Percentiles rank a stretch among this genome's conserved stretches.
These are phyloP conservation scores for Clavispora vitiphila DNA, from an alignment of 805 yeast genomes.

Conservation along the genomic window DNA sequence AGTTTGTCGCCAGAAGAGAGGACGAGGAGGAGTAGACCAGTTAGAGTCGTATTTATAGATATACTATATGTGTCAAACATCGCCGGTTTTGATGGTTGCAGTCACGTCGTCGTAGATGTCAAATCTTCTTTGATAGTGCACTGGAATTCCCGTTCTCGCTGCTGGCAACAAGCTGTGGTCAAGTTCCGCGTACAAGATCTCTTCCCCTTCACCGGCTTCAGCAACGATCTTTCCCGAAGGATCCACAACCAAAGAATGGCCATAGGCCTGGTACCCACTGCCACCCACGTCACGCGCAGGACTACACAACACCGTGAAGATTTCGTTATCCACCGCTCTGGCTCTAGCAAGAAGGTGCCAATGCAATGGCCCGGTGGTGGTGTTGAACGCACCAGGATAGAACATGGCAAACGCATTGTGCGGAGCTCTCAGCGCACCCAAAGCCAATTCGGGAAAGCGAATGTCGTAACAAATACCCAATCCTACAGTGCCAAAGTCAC, in stretches of 20 bases:
- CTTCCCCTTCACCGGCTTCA: conserved; percentile 78
- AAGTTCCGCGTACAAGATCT: conserved; percentile 67
- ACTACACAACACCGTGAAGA: conserved; percentile 71
- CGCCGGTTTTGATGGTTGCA: conserved; percentile 8
- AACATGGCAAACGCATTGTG: conserved; percentile 68
- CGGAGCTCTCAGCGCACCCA: conserved; percentile 57
- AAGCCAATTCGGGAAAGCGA: conserved; percentile 75
- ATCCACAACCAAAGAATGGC: conserved; percentile 60
- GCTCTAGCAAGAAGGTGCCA: conserved; percentile 75
- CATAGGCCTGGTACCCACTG: conserved; percentile 56
- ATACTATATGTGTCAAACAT: conserved; percentile 3
- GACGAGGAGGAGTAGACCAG: conserved; percentile 17
- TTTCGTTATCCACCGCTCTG: conserved; percentile 60
- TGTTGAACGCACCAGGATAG: conserved; percentile 81
- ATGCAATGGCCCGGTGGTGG: conserved; percentile 78
- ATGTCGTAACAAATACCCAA: conserved; percentile 83
- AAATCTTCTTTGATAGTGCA: conserved; percentile 64
- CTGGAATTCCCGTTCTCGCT: conserved; percentile 65
- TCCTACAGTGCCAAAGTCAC: conserved; percentile 53
- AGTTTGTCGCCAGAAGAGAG: conserved; percentile 52
- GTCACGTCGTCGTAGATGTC: conserved; percentile 50
- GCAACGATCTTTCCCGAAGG: conserved; percentile 57
- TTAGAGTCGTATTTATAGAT: not conserved
- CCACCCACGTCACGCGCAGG: conserved; percentile 75
- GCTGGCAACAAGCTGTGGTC: conserved; percentile 54